Evolutionary conservation across 2,329 filamentous ascomycete genomes (phyloP).

Genomic region (Fusarium keratoplasticum): DNA sequence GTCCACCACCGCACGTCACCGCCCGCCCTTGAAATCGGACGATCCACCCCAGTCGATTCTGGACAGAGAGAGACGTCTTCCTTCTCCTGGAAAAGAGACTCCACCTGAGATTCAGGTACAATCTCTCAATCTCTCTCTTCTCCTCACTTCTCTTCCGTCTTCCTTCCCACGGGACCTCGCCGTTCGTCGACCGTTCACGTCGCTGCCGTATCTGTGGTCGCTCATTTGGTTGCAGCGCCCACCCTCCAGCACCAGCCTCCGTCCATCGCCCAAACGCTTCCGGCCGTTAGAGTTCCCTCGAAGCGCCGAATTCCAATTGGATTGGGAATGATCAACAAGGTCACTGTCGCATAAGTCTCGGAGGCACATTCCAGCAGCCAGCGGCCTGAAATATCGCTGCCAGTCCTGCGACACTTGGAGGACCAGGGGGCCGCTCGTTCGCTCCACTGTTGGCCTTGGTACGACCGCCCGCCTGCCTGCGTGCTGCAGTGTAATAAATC

Average conservation of each 20-base stretch:
- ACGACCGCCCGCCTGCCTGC: slow-evolving; percentile 23
- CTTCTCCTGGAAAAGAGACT: slow-evolving; percentile 29
- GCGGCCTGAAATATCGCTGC: slow-evolving; percentile 21
- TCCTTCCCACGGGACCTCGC: slow-evolving; percentile 1
- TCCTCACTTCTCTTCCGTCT: slow-evolving; percentile 1
- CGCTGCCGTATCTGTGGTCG: slow-evolving; percentile 11
- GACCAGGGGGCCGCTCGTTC: slow-evolving; percentile 21
- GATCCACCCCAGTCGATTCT: slow-evolving; percentile 36
- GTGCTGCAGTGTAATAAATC: slow-evolving; percentile 30
- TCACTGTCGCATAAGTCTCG: slow-evolving; percentile 36
- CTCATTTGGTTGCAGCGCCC: slow-evolving; percentile 29
- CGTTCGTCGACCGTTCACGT: slow-evolving; percentile 16
- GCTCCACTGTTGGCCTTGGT: slow-evolving; percentile 31
- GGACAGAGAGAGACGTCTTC: slow-evolving; percentile 26
- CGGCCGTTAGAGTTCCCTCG: slow-evolving; percentile 25
- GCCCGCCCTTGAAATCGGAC: slow-evolving; percentile 37
- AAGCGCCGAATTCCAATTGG: slow-evolving; percentile 29
- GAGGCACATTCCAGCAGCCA: slow-evolving; percentile 40
- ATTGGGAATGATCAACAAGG: slow-evolving; percentile 43
- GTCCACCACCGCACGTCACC: slow-evolving; percentile 36
- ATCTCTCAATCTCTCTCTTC: background rate
- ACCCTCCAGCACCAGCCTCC: background rate
- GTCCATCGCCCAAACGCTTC: slow-evolving; percentile 10
- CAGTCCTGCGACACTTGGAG: slow-evolving; percentile 29
- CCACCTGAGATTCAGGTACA: slow-evolving; percentile 26